Conservation (phyloP, 1,139 yeast genomes). For the Yamadazyma friedrichii region DNA sequence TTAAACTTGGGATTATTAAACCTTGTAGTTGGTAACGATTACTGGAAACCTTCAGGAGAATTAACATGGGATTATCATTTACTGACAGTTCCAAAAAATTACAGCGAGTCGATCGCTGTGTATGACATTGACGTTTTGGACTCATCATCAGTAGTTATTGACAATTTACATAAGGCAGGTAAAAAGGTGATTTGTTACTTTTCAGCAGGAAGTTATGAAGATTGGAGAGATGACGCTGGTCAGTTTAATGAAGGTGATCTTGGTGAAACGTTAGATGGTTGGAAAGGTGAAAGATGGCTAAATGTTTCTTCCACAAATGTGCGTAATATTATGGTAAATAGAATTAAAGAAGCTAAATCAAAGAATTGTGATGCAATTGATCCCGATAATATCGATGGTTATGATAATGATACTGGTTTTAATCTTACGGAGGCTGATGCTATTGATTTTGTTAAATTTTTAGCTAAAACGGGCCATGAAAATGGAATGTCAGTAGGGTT, state of each 20-base stretch:
- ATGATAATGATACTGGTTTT: slow-evolving; percentile 22
- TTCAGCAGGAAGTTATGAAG: slow-evolving; percentile 25
- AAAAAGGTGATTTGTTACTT: slow-evolving; percentile 23
- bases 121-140: slow-evolving; percentile 21
- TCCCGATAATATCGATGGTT: slow-evolving; percentile 24
- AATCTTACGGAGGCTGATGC: slow-evolving; percentile 18
- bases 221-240: slow-evolving; percentile 20
- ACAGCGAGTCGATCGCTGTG: slow-evolving; percentile 6
- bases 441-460: slow-evolving; percentile 15
- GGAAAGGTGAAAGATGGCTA: slow-evolving; percentile 25
- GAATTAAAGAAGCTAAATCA: slow-evolving; percentile 17
- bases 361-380: slow-evolving; percentile 23
- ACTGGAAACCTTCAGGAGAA: slow-evolving; percentile 4
- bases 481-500: slow-evolving; percentile 17
- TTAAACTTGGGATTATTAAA: too few species aligned
- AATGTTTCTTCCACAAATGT: slow-evolving; percentile 16
- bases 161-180: slow-evolving; percentile 13
- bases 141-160: slow-evolving; percentile 10
- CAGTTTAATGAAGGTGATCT: slow-evolving; percentile 16
- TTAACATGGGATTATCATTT: slow-evolving; percentile 18
- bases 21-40: neutral
- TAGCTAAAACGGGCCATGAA: slow-evolving; percentile 14
- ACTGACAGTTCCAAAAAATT: slow-evolving; percentile 2
- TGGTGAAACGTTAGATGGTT: slow-evolving; percentile 21
- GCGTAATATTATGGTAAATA: slow-evolving; percentile 16